Conservation (phyloP, 1,284 basidiomycete genomes). For the Anthracocystis panici-leucophaei region DNA sequence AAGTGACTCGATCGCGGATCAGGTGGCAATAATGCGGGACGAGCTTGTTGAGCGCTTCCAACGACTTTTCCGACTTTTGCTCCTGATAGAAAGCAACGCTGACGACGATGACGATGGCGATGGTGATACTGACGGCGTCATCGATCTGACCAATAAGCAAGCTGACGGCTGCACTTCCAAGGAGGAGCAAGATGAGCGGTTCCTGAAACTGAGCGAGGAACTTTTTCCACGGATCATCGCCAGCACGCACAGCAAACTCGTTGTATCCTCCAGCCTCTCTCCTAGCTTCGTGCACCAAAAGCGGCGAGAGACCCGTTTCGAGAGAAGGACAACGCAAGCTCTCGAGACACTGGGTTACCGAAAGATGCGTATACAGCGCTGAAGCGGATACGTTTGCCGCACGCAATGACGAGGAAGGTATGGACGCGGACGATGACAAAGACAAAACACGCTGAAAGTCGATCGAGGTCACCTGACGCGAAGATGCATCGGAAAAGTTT, state of each 20-base stretch:
- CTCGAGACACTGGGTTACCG: conserved; percentile 42
- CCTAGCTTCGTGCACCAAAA: conserved; percentile 43
- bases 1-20: conserved; percentile 75
- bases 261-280: conserved; percentile 72
- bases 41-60: conserved; percentile 94
- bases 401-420: conserved; percentile 9
- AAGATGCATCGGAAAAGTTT: conserved; percentile 25
- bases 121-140: conserved; percentile 90
- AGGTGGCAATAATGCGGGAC: conserved; percentile 96
- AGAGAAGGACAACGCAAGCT: conserved; percentile 53
- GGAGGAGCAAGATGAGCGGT: conserved; percentile 88
- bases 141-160: conserved; percentile 92
- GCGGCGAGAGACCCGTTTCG: conserved; percentile 40
- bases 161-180: conserved; percentile 87
- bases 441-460: conserved; percentile 13
- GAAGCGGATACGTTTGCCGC: conserved; percentile 31
- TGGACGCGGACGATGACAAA: not conserved
- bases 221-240: conserved; percentile 84
- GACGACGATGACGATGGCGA: conserved; percentile 92
- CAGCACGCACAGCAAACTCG: conserved; percentile 88
- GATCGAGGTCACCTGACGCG: conserved; percentile 9
- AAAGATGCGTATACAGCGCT: conserved; percentile 49
- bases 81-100: conserved; percentile 97
- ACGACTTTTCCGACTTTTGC: conserved; percentile 89
- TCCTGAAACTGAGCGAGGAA: conserved; percentile 94